Conservation (phyloP, 73 alveolate genomes). For the Paramecium sexaurelia region DNA sequence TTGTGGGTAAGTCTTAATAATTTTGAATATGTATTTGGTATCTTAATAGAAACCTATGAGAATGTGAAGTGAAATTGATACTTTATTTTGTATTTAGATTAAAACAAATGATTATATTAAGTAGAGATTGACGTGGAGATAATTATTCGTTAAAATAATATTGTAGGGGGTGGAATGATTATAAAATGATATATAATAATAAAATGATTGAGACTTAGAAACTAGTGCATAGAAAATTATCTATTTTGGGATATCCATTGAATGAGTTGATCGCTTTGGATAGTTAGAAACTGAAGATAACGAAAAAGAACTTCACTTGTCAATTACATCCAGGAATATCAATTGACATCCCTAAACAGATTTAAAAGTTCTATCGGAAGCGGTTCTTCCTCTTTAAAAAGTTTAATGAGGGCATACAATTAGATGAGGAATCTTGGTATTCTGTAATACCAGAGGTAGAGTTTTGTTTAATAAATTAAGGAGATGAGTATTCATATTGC, state of each 20-base stretch:
- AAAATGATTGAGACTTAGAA: constrained; percentile 21
- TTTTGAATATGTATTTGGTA: background rate
- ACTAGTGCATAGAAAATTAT: background rate
- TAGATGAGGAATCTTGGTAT: constrained; percentile 61
- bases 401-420: constrained; percentile 36
- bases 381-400: constrained; percentile 48
- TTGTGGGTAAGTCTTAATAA: background rate
- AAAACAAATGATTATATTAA: background rate
- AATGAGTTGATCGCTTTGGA: background rate
- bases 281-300: background rate
- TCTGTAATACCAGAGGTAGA: constrained; percentile 58
- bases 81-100: background rate
- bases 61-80: too few relatives aligned
- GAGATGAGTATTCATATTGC: constrained; percentile 54
- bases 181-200: constrained; percentile 32
- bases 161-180: background rate
- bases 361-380: constrained; percentile 49
- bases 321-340: background rate
- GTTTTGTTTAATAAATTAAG: background rate
- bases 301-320: constrained; percentile 40
- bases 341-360: constrained; percentile 24
- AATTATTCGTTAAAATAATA: background rate
- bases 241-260: constrained; percentile 2
- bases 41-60: background rate
- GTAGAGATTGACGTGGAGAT: background rate